Percentiles rank a stretch among this genome's conserved stretches.
Evolutionary conservation across 352 stramenopile species (phyloP).

Genomic region (Globisporangium camurandrum): DNA sequence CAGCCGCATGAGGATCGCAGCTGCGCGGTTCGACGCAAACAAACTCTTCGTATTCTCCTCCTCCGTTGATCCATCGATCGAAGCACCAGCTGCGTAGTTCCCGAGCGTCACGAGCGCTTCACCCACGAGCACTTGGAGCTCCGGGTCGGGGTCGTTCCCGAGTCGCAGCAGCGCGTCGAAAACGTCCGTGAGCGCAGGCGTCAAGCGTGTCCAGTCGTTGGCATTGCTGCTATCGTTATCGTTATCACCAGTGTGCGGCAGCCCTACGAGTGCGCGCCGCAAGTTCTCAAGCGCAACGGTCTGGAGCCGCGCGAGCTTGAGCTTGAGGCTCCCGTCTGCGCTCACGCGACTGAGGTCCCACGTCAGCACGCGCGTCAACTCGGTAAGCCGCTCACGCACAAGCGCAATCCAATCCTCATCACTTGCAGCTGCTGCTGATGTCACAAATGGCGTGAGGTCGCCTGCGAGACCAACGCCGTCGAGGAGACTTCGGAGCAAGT

Average conservation of each 20-base stretch:
- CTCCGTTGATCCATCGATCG: too few species aligned
- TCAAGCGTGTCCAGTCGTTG: not conserved
- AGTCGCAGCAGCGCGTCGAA: conserved; percentile 20
- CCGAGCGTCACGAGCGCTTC: conserved; percentile 50
- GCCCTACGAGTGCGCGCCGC: conserved; percentile 18
- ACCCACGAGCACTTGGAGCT: conserved; percentile 49
- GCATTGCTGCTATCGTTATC: too few species aligned
- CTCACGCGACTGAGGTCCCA: conserved; percentile 33
- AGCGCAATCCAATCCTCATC: conserved; percentile 22
- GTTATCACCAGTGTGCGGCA: conserved; percentile 16
- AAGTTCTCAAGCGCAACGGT: conserved; percentile 33
- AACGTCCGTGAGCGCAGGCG: conserved; percentile 13
- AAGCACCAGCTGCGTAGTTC: conserved; percentile 15
- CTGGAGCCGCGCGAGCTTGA: conserved; percentile 32
- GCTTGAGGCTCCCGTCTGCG: conserved; percentile 32
- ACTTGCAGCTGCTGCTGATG: too few species aligned
- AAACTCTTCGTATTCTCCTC: too few species aligned
- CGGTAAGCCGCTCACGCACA: conserved; percentile 19
- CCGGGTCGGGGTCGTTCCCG: conserved; percentile 17
- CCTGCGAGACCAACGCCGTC: conserved; percentile 32
- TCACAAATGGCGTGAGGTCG: conserved; percentile 20
- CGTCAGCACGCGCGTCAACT: conserved; percentile 26
- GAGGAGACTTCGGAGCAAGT: conserved; percentile 30
- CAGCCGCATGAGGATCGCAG: conserved; percentile 31
- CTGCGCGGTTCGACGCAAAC: conserved; percentile 22